Evolutionary conservation across 108 stramenopile genomes (phyloP), one percentile per base, ranked within the genome.

Genomic region (Nannochloropsis granulata): DNA sequence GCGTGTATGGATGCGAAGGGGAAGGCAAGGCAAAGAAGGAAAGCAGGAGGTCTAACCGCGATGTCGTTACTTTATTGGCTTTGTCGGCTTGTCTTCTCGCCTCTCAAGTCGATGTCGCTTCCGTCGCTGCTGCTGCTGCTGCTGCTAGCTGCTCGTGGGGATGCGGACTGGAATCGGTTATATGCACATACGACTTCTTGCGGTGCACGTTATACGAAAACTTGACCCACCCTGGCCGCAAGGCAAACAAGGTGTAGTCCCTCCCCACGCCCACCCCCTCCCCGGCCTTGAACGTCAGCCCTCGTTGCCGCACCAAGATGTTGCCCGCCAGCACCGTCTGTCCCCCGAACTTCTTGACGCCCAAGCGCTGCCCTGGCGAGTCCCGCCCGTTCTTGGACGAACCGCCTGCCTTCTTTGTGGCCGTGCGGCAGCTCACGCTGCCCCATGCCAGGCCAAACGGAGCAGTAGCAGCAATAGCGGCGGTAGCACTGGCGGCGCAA

Each of bases 331-430:
- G 93, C 85, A 94, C 96, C 13, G 42, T 26, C 34, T 88, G 84
- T 21, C 94, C 93, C 26, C 94, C 94, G 78, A 90, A 94, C 8
- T 95, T 91, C 85, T 99, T 99, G 79, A 99, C 92, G 71, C 98
- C 98, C 43, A 98, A 90, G 24, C 98, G 93, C 82, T 95, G 92
- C 19, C 97, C 97, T 25, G 91, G 90, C 9, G 97, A 97, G 89
- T 99, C 96, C 16, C 97, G 91, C 0, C 97, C 96, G 86, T 99
- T 99, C 85, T 90, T 93, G 43, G 94, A 89, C 5, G 94, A 94
- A n/a, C 98, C 98, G 12, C 95, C 97, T 0, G 95, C 94, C 85
- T 97, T 97, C 88, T 98, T 98, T 19, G 96, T 96, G 23, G 98
- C 98, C 23, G 56, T 71, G 56, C 56, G 56, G 56, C 56, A 71